A percentile compares a stretch with the other conserved stretches of the same genome.
Conservation (phyloP, 2,329 filamentous ascomycete genomes). For the Ceratocystis eucalypticola region DNA sequence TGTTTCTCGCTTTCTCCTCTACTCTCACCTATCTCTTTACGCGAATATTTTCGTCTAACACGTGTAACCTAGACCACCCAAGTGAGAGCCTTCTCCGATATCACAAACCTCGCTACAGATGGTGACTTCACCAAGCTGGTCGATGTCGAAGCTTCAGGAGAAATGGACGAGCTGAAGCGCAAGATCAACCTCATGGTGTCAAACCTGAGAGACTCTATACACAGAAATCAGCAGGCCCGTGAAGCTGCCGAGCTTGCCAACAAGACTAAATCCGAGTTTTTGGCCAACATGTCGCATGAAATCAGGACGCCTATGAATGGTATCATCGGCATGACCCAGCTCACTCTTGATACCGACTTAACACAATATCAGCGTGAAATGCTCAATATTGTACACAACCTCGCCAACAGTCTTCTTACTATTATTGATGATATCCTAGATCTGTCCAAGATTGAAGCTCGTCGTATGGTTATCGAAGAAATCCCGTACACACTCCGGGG, state of each 20-base stretch:
- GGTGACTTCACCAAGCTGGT: slow-evolving; percentile 96
- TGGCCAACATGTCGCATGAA: slow-evolving; percentile 98
- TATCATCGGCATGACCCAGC: slow-evolving; percentile 94
- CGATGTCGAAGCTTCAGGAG: slow-evolving; percentile 90
- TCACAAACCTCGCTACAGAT: slow-evolving; percentile 93
- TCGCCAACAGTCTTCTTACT: slow-evolving; percentile 88
- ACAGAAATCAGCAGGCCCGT: slow-evolving; percentile 87
- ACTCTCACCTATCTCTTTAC: slow-evolving; percentile 17
- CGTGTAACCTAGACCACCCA: slow-evolving; percentile 59
- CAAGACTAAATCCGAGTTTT: slow-evolving; percentile 95
- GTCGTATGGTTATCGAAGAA: slow-evolving; percentile 95
- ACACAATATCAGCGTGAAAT: slow-evolving; percentile 95
- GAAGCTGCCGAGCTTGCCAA: slow-evolving; percentile 94
- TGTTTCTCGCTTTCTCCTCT: slow-evolving; percentile 15
- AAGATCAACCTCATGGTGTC: slow-evolving; percentile 99
- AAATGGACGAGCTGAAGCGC: slow-evolving; percentile 97
- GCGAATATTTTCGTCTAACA: slow-evolving; percentile 21
- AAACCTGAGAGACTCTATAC: slow-evolving; percentile 87
- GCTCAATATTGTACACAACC: slow-evolving; percentile 93
- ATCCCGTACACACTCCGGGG: slow-evolving; percentile 90
- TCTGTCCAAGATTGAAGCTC: slow-evolving; percentile 76
- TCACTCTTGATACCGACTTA: slow-evolving; percentile 87
- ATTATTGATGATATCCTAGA: slow-evolving; percentile 82
- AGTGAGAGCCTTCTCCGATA: slow-evolving; percentile 94
- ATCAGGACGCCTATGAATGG: slow-evolving; percentile 96